Percentiles rank a stretch among this genome's conserved stretches.
These are phyloP conservation scores for Primulina tabacum DNA, from an alignment of 257 asterid genomes.

Conservation along the genomic window DNA sequence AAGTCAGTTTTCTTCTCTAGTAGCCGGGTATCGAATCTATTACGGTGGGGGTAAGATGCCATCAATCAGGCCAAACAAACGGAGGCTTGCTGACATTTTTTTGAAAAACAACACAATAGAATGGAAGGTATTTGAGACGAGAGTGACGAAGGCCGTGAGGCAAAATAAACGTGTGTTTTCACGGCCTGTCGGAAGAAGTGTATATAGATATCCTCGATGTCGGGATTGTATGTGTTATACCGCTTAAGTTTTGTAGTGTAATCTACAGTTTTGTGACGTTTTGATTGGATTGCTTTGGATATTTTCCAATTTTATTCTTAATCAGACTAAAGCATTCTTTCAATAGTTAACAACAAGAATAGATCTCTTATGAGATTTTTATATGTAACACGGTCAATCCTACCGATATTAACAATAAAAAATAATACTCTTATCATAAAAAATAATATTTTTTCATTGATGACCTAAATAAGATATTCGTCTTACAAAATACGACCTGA, in stretches of 20 bases:
- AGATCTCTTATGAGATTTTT: no score
- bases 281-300: neutral
- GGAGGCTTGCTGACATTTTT: conserved; percentile 90
- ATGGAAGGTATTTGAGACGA: conserved; percentile 85
- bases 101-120: conserved; percentile 83
- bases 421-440: no score
- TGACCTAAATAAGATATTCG: no score
- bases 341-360: neutral
- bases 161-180: conserved; percentile 89
- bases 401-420: no score
- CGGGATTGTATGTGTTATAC: conserved; percentile 74
- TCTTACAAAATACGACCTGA: no score
- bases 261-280: conserved; percentile 13
- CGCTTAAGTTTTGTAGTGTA: conserved; percentile 25
- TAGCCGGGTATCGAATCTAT: conserved; percentile 87
- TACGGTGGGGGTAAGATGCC: conserved; percentile 87
- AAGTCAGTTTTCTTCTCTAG: conserved; percentile 87
- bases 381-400: no score
- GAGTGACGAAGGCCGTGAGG: conserved; percentile 90
- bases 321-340: conserved; percentile 24
- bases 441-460: no score
- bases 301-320: conserved; percentile 17
- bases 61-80: conserved; percentile 94
- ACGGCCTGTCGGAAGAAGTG: conserved; percentile 89
- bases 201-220: conserved; percentile 89